phyloP scores from a whole-genome alignment of 768 basidiomycete species.

The Mycena filopes region DNA sequence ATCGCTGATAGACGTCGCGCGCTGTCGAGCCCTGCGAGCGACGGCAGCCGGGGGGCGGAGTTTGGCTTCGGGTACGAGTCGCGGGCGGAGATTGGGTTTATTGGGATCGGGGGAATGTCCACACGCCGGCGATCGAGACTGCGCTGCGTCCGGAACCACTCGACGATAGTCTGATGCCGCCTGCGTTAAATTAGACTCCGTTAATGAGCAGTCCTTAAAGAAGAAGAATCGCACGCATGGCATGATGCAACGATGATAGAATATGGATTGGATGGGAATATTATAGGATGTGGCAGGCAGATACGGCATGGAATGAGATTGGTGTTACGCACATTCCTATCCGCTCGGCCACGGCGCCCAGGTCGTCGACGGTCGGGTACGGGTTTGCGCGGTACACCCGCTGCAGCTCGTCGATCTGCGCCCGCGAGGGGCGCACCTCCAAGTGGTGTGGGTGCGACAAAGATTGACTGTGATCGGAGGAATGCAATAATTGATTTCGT shows the following conservation, averaged over 20 bases:
- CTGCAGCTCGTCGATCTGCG: conserved; percentile 77
- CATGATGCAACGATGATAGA: conserved; percentile 32
- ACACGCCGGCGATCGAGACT: conserved; percentile 78
- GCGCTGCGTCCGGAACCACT: conserved; percentile 91
- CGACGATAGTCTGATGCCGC: conserved; percentile 83
- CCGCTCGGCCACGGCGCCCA: conserved; percentile 70
- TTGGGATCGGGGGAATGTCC: conserved; percentile 54
- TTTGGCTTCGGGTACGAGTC: conserved; percentile 1
- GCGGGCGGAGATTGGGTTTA: conserved; percentile 43
- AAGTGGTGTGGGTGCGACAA: neutral
- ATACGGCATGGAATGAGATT: conserved; percentile 29
- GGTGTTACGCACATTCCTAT: conserved; percentile 77
- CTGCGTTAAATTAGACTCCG: conserved; percentile 53
- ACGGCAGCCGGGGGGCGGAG: too few species aligned
- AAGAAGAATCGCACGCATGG: conserved; percentile 9
- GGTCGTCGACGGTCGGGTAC: conserved; percentile 75
- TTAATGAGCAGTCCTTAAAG: conserved; percentile 37
- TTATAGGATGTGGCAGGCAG: too few species aligned
- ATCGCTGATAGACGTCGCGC: neutral
- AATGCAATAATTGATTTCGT: conserved; percentile 23
- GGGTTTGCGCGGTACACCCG: conserved; percentile 71
- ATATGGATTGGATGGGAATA: too few species aligned
- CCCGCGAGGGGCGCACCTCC: conserved; percentile 45
- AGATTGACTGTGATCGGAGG: conserved; percentile 11
- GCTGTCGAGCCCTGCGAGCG: conserved; percentile 15